A percentile compares a stretch with the other conserved stretches of the same genome.
Evolutionary conservation across 1,139 yeast genomes (phyloP).

Genomic region (Komagataea norvegica): DNA sequence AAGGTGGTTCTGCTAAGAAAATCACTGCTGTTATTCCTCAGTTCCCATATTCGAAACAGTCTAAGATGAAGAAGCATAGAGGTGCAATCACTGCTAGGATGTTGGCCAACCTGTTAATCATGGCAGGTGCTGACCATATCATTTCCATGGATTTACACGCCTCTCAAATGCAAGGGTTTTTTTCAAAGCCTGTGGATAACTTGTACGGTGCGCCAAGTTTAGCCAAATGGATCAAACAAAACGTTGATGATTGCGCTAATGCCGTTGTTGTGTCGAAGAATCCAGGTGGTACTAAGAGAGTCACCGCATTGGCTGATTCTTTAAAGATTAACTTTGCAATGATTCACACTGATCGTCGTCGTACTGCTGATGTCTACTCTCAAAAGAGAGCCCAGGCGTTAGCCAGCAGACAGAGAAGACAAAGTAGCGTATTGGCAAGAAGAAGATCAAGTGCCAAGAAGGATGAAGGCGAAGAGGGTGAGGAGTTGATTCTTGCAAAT

Average conservation of each 20-base stretch:
- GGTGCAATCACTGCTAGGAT: constrained; percentile 99
- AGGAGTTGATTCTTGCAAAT: constrained; percentile 61
- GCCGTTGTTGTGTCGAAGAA: constrained; percentile 93
- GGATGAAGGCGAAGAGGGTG: constrained; percentile 43
- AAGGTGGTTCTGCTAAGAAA: constrained; percentile 95
- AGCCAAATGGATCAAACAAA: constrained; percentile 93
- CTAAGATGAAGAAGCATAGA: constrained; percentile 96
- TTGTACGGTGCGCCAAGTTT: constrained; percentile 94
- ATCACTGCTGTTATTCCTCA: constrained; percentile 97
- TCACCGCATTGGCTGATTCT: constrained; percentile 93
- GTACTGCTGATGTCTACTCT: constrained; percentile 67
- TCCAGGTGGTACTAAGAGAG: constrained; percentile 98
- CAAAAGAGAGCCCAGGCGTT: constrained; percentile 30
- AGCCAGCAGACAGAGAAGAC: constrained; percentile 31
- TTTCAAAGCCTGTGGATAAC: constrained; percentile 95
- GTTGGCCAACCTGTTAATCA: constrained; percentile 89
- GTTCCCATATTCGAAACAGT: constrained; percentile 95
- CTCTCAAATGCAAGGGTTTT: constrained; percentile 98
- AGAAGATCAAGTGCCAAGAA: constrained; percentile 33
- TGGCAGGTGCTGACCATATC: constrained; percentile 99
- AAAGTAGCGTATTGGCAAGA: constrained; percentile 33
- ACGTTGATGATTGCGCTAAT: constrained; percentile 74
- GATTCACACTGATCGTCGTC: constrained; percentile 97
- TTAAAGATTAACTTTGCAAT: constrained; percentile 94
- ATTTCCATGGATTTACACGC: constrained; percentile 98